Percentiles rank a stretch among this genome's conserved stretches.
Evolutionary conservation across 2,329 filamentous ascomycete genomes (phyloP).

Genomic region (Biscogniauxia sp.): DNA sequence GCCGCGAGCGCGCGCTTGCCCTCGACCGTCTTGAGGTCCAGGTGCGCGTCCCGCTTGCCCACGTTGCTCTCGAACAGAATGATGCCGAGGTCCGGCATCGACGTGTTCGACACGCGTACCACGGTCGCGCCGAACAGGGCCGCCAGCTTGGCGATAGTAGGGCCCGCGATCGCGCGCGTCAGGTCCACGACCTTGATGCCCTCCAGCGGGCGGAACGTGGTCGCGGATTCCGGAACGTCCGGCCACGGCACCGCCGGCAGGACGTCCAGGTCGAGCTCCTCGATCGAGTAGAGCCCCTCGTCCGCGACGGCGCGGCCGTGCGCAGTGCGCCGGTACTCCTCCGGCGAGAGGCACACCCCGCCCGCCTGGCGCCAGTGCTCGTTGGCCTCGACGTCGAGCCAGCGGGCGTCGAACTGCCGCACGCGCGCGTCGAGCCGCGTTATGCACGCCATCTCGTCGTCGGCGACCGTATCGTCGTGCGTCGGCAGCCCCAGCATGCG

Average conservation of each 20-base stretch:
- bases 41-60: conserved; percentile 33
- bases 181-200: conserved; percentile 36
- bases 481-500: conserved; percentile 33
- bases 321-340: conserved; percentile 31
- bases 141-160: conserved; percentile 32
- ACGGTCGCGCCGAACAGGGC: conserved; percentile 35
- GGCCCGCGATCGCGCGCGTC: conserved; percentile 36
- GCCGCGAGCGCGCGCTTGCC: conserved; percentile 19
- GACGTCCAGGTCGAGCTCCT: conserved; percentile 18
- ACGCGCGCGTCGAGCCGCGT: conserved; percentile 23
- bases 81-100: conserved; percentile 31
- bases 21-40: conserved; percentile 31
- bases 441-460: conserved; percentile 31
- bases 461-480: conserved; percentile 26
- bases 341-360: conserved; percentile 31
- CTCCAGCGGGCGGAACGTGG: conserved; percentile 28
- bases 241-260: conserved; percentile 30
- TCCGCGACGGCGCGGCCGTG: conserved; percentile 26
- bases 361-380: conserved; percentile 34
- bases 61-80: conserved; percentile 35
- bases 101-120: conserved; percentile 32
- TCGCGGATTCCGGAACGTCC: conserved; percentile 8
- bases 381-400: conserved; percentile 33
- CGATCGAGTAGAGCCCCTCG: conserved; percentile 27
- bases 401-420: conserved; percentile 25